Base-by-base conservation (phyloP, 805 yeast species). In the Saccharomycopsis fibuligera region DNA sequence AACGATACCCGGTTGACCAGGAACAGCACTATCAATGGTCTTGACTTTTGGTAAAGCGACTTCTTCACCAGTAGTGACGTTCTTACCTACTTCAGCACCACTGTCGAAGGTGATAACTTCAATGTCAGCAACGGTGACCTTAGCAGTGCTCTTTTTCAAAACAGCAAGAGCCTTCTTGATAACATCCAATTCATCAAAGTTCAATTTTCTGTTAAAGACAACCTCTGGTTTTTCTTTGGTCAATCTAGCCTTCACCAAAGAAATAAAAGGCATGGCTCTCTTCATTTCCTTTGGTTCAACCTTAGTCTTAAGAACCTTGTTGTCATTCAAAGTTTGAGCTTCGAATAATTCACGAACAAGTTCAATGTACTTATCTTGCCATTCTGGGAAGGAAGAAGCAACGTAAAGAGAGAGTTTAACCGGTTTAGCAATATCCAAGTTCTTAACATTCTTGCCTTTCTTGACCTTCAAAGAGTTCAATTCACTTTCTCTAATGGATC, bases 221-320 rank as follows among this genome's bases (percentile, higher is more conserved):
- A 77, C 76, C 47, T 76, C 79, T 17, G 96, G 81, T 27, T 81
- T 67, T 62, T 86, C 95, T 45, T 67, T 68, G 35, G 73, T 68
- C 57, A 93, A 74, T 70, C 95, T 81, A 63, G 83, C 86, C 68
- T 93, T 90, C 66, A 93, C 72, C 58, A 79, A 71, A 56, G 91
- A 82, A 54, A 93, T 89, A 66, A 90, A 91, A 51, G 98, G 98
- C 98, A 93, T 93, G 52, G 96, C 97, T 59, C 95, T 83, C 77
- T 93, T 93, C 86, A 90, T 86, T 61, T 93, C 98, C 65, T 81
- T 83, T 56, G 86, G 86, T 25, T 71, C 69, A 53, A 85, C 80
- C 62, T 72, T 78, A 57, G 79, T 76, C 64, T 76, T 83, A 58
- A 85, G 70, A 50, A 68, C 70, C 60, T 74, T 75, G 69, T 75